phyloP scores from a whole-genome alignment of 192 early-diverging fungal species.

The Coemansia erecta region DNA sequence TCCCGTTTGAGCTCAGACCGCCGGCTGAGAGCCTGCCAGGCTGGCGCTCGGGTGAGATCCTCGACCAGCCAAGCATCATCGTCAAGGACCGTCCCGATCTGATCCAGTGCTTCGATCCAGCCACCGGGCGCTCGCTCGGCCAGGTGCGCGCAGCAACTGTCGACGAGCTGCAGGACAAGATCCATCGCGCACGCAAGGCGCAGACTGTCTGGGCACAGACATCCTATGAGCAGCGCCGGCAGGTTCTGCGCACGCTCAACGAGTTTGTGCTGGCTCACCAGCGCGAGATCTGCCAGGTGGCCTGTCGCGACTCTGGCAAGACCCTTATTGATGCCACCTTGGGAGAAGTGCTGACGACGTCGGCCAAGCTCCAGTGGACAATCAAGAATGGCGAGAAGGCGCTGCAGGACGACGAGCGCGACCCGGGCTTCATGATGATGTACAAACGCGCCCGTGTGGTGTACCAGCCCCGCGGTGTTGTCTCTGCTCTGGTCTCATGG shows the following conservation, averaged over 20 bases:
- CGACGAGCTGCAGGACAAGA: slow-evolving; percentile 58
- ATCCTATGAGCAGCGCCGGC: slow-evolving; percentile 68
- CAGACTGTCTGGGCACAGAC: slow-evolving; percentile 69
- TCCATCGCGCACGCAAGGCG: slow-evolving; percentile 59
- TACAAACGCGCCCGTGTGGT: slow-evolving; percentile 75
- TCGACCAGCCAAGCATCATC: slow-evolving; percentile 29
- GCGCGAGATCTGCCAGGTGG: slow-evolving; percentile 70
- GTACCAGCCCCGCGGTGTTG: slow-evolving; percentile 79
- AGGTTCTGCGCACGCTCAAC: slow-evolving; percentile 68
- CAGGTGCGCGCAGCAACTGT: slow-evolving; percentile 58
- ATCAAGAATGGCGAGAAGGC: slow-evolving; percentile 73
- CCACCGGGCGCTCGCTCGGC: slow-evolving; percentile 73
- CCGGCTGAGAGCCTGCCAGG: slow-evolving; percentile 39
- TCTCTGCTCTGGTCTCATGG: slow-evolving; percentile 81
- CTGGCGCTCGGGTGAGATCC: slow-evolving; percentile 24
- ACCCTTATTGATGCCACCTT: slow-evolving; percentile 78
- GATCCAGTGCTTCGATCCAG: slow-evolving; percentile 83
- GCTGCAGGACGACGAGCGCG: slow-evolving; percentile 64
- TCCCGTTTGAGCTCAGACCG: slow-evolving; percentile 42
- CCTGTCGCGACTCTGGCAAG: slow-evolving; percentile 77
- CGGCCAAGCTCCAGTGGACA: slow-evolving; percentile 77
- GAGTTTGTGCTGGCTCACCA: slow-evolving; percentile 72
- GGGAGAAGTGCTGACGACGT: slow-evolving; percentile 79
- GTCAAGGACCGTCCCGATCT: slow-evolving; percentile 24
- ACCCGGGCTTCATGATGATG: slow-evolving; percentile 67